Conservation (phyloP, 306 rosid genomes). For the Phaseolus lunatus region DNA sequence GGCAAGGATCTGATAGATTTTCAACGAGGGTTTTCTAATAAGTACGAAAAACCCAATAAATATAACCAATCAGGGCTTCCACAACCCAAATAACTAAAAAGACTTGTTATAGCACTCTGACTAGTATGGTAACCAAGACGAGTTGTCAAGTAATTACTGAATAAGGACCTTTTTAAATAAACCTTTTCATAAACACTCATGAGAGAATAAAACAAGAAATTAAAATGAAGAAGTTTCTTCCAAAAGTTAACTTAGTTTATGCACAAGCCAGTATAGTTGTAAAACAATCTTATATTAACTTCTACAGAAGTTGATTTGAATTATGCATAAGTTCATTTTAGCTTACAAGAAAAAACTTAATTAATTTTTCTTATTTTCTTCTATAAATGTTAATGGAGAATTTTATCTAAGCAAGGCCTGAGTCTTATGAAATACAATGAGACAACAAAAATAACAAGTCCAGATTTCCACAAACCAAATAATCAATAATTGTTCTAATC, state of each 20-base stretch:
- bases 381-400: too few species aligned
- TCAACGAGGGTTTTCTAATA: constrained; percentile 5
- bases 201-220: background rate
- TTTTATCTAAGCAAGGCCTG: too few species aligned
- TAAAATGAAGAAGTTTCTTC: background rate
- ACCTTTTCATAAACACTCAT: background rate
- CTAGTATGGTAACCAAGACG: background rate
- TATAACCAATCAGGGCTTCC: constrained; percentile 28
- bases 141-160: background rate
- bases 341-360: background rate
- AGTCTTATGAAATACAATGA: background rate
- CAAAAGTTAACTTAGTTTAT: background rate
- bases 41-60: constrained; percentile 14
- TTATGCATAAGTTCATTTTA: background rate
- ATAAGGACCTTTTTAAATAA: background rate
- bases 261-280: background rate
- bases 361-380: too few species aligned
- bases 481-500: background rate
- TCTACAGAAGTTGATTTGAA: background rate
- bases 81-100: constrained; percentile 26
- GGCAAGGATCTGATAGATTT: constrained; percentile 35
- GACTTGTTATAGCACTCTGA: background rate
- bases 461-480: background rate
- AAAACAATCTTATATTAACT: background rate
- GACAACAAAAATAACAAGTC: background rate